Base-by-base conservation (phyloP, 176 grass and related monocot genomes). In the Echinochloa phyllopogon region DNA sequence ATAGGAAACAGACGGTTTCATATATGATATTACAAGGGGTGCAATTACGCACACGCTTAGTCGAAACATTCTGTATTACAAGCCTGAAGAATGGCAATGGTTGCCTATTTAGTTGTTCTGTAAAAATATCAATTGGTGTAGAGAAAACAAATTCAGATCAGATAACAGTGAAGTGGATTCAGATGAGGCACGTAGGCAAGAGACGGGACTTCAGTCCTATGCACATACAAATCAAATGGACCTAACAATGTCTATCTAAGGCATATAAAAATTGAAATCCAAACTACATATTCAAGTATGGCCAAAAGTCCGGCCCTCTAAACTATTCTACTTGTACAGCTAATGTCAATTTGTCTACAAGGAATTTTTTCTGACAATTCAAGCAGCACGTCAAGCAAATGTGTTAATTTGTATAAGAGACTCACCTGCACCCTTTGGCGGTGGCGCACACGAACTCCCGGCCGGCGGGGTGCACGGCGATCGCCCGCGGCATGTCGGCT, bases 401-500 rank as follows among this genome's bases (percentile, higher is more conserved):
- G 29, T n/a, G 56, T 24, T 59, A 21, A 63, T 37, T 79, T 49
- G 4, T 16, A 23, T 16, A 23, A 33, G 43, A 49, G 25, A 55
- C 67, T 84, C 65, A 98, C 95, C 86, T 93, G 85, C 95, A 98
- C 21, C 95, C 95, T 55, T 77, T 98, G 51, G 71, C 82, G 3
- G 89, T 92, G 38, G 93, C 86, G 43, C 95, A 98, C 53, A 95
- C 72, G 65, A 95, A 85, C 80, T 95, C 93, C 2, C 86, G 83
- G 24, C 91, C 91, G 43, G 66, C 88, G 13, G 93, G 96, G 78
- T 95, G 96, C 79, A 94, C 93, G 10, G 91, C 87, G 66, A 98
- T 85, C 29, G 76, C 80, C 45, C 66, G 81, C 24, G 96, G 85
- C 45, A 72, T 21, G 68, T 87, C 84, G 50, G 52, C 85, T 18